Conservation (phyloP, 192 early-diverging fungal species). For the Lobosporangium transversale region DNA sequence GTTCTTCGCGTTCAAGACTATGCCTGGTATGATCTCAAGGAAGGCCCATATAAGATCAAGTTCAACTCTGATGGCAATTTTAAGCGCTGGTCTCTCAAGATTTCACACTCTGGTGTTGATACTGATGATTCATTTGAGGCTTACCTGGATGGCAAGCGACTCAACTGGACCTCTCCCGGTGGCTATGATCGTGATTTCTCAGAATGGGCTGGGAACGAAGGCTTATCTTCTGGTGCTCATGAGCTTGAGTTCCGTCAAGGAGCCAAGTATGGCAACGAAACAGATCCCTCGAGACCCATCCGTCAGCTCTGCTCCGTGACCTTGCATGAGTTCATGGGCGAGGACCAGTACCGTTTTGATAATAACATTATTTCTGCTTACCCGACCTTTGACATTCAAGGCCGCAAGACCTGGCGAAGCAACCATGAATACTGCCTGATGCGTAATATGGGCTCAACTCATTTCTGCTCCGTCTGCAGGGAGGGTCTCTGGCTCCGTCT, state of each 20-base stretch:
- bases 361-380: constrained; percentile 60
- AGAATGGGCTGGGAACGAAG: constrained; percentile 52
- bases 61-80: constrained; percentile 63
- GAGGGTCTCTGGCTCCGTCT: constrained; percentile 67
- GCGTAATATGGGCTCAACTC: constrained; percentile 64
- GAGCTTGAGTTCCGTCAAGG: constrained; percentile 59
- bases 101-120: constrained; percentile 68
- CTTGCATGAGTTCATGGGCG: constrained; percentile 64
- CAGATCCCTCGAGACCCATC: constrained; percentile 55
- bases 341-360: constrained; percentile 54
- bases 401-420: constrained; percentile 60
- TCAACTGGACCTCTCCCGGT: constrained; percentile 60
- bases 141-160: constrained; percentile 59
- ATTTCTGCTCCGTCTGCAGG: constrained; percentile 66
- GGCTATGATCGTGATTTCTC: constrained; percentile 63
- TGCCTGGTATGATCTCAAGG: constrained; percentile 68
- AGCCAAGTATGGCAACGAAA: constrained; percentile 43
- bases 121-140: constrained; percentile 57
- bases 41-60: constrained; percentile 60
- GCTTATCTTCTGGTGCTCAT: constrained; percentile 58
- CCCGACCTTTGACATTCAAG: constrained; percentile 56
- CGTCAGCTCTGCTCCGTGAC: constrained; percentile 68
- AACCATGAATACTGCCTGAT: constrained; percentile 70
- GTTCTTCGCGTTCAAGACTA: constrained; percentile 62
- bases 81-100: constrained; percentile 62